A percentile compares a stretch with the other conserved stretches of the same genome.
phyloP scores from a whole-genome alignment of 495 filamentous ascomycete genomes.

The Umbilicaria muhlenbergii region DNA sequence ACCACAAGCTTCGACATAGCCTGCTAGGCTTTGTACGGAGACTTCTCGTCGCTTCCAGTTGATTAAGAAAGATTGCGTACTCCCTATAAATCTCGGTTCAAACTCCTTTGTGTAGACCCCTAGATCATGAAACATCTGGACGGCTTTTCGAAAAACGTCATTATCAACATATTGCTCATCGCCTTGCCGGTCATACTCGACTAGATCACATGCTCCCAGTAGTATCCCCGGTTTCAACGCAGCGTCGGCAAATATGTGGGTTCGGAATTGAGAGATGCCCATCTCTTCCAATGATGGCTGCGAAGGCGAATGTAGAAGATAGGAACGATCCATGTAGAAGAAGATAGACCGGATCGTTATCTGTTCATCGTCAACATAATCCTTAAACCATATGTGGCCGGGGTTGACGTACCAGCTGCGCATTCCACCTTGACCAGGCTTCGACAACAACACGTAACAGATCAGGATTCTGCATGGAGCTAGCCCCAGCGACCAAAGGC shows the following conservation, averaged over 20 bases:
- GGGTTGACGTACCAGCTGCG: conserved; percentile 44
- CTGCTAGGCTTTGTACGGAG: conserved; percentile 38
- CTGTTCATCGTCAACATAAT: conserved; percentile 22
- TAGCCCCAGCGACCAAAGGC: conserved; percentile 31
- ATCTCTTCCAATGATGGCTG: conserved; percentile 40
- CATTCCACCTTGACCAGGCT: conserved; percentile 66
- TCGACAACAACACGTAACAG: conserved; percentile 46
- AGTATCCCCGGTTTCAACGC: conserved; percentile 39
- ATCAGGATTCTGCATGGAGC: conserved; percentile 38
- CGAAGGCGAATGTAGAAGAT: conserved; percentile 51
- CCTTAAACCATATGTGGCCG: not conserved
- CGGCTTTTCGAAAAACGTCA: conserved; percentile 47
- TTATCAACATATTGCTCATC: conserved; percentile 32
- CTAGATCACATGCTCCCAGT: conserved; percentile 57
- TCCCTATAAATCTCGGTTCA: conserved; percentile 53
- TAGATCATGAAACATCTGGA: conserved; percentile 68
- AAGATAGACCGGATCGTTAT: conserved; percentile 69
- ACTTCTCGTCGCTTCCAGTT: conserved; percentile 49
- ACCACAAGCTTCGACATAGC: conserved; percentile 53
- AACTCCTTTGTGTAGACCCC: conserved; percentile 64
- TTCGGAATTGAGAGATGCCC: conserved; percentile 41
- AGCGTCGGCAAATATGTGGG: conserved; percentile 36
- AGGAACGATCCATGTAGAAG: conserved; percentile 83
- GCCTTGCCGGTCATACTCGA: conserved; percentile 51
- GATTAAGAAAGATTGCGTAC: conserved; percentile 47